These are phyloP conservation scores for Triticum turgidum DNA, from an alignment of 176 grass and related monocot species.

Conservation along the genomic window DNA sequence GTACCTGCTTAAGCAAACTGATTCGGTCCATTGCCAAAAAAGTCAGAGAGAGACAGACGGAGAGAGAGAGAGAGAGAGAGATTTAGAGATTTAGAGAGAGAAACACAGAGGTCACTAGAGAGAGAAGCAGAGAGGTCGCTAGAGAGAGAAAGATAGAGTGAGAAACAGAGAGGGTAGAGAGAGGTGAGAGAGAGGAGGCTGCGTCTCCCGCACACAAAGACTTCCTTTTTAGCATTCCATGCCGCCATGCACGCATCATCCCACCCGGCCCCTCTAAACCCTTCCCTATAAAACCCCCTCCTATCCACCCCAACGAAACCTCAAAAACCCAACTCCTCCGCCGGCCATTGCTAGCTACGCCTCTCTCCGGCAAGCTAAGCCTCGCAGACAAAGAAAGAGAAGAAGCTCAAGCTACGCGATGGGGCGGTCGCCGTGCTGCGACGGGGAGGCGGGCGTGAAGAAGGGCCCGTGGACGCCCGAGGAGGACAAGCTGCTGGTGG, in stretches of 20 bases:
- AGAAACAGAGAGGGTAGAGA: background rate
- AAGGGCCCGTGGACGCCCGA: slow-evolving; percentile 82
- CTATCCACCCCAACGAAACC: slow-evolving; percentile 45
- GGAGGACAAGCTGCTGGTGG: slow-evolving; percentile 64
- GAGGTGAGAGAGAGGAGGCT: slow-evolving; percentile 22
- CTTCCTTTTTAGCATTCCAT: slow-evolving; percentile 36
- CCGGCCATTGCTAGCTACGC: background rate
- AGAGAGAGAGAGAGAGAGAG: background rate
- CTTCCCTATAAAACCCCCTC: slow-evolving; percentile 67
- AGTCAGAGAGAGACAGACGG: slow-evolving; percentile 3
- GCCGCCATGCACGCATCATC: slow-evolving; percentile 28
- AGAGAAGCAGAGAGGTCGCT: background rate
- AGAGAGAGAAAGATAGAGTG: background rate
- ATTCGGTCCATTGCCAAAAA: slow-evolving; percentile 3
- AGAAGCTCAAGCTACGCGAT: slow-evolving; percentile 47
- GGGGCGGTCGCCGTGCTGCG: slow-evolving; percentile 89
- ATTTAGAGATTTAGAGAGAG: background rate
- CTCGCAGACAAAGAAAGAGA: background rate
- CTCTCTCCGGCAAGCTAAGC: background rate
- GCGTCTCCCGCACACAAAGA: slow-evolving; percentile 61
- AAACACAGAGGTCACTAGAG: background rate
- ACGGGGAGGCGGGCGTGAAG: slow-evolving; percentile 68
- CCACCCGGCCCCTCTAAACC: slow-evolving; percentile 7
- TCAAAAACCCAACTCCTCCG: background rate
- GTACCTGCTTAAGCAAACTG: background rate